phyloP scores from a whole-genome alignment of 371 early-diverging fungal species.

The Phascolomyces articulosus region DNA sequence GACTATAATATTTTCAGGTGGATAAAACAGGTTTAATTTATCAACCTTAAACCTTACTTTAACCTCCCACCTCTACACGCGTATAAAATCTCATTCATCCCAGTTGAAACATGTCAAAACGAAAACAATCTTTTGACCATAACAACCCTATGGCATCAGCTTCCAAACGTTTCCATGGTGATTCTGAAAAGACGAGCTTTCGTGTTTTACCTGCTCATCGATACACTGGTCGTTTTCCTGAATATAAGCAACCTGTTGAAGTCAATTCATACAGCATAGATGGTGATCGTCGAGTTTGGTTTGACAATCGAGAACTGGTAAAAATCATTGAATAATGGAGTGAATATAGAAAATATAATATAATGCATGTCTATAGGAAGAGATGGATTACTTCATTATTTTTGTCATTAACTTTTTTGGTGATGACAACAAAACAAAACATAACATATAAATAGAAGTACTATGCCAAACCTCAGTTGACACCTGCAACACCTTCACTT shows the following conservation, averaged over 20 bases:
- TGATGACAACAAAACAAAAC: too few relatives aligned
- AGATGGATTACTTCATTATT: background rate
- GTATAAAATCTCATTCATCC: too few relatives aligned
- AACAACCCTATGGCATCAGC: background rate
- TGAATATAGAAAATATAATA: background rate
- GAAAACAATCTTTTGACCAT: background rate
- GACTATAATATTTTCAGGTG: too few relatives aligned
- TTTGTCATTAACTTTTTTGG: background rate
- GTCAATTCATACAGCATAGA: constrained; percentile 80
- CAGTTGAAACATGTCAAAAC: background rate
- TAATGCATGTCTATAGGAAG: background rate
- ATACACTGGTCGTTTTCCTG: constrained; percentile 56
- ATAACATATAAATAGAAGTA: constrained; percentile 73
- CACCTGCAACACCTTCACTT: constrained; percentile 29
- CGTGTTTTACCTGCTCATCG: constrained; percentile 17
- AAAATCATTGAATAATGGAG: constrained; percentile 78
- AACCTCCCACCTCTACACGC: too few relatives aligned
- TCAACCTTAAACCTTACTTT: too few relatives aligned
- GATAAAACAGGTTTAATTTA: too few relatives aligned
- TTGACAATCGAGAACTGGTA: background rate
- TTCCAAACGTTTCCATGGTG: background rate
- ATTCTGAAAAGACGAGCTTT: background rate
- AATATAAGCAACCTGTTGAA: constrained; percentile 77
- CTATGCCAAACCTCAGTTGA: constrained; percentile 43
- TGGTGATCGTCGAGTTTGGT: constrained; percentile 31